phyloP scores from a whole-genome alignment of 2,329 filamentous ascomycete genomes.

The Thielaviopsis cerberus region DNA sequence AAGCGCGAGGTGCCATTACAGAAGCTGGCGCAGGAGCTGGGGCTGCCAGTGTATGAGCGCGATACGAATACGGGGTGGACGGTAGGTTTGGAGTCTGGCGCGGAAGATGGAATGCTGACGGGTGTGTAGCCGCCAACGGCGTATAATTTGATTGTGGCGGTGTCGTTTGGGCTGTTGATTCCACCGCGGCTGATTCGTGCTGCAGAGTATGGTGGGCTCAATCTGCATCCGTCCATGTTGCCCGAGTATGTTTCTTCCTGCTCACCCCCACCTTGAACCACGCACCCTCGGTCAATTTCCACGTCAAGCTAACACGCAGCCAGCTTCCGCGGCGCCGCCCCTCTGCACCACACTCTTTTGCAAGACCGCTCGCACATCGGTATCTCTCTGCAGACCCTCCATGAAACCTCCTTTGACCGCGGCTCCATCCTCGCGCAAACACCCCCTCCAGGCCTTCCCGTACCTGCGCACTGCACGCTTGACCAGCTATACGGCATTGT shows the following conservation, averaged over 20 bases:
- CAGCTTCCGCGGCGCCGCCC: conserved; percentile 66
- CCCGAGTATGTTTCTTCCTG: conserved; percentile 41
- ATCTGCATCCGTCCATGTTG: conserved; percentile 81
- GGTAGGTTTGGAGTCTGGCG: conserved; percentile 25
- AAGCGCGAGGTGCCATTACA: conserved; percentile 64
- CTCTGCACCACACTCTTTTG: conserved; percentile 70
- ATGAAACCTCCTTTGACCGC: conserved; percentile 57
- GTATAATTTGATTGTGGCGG: conserved; percentile 69
- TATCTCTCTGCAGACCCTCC: conserved; percentile 71
- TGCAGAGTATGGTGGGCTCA: conserved; percentile 70
- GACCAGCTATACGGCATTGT: conserved; percentile 28
- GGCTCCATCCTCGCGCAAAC: conserved; percentile 60
- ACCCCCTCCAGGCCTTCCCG: conserved; percentile 35
- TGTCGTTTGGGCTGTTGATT: conserved; percentile 85
- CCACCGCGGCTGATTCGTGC: conserved; percentile 53
- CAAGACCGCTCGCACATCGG: conserved; percentile 43
- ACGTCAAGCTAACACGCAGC: not conserved
- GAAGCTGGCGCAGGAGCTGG: conserved; percentile 40
- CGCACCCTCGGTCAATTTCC: not conserved
- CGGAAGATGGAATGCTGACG: not conserved
- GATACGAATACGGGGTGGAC: conserved; percentile 73
- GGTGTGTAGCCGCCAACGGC: conserved; percentile 31
- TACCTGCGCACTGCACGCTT: conserved; percentile 27
- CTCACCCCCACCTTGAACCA: too few relatives aligned
- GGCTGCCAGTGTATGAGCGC: conserved; percentile 51